Percentiles rank a stretch among this genome's conserved stretches.
These are phyloP conservation scores for Eutrema yunnanense DNA, from an alignment of 345 rosid species.

Conservation along the genomic window DNA sequence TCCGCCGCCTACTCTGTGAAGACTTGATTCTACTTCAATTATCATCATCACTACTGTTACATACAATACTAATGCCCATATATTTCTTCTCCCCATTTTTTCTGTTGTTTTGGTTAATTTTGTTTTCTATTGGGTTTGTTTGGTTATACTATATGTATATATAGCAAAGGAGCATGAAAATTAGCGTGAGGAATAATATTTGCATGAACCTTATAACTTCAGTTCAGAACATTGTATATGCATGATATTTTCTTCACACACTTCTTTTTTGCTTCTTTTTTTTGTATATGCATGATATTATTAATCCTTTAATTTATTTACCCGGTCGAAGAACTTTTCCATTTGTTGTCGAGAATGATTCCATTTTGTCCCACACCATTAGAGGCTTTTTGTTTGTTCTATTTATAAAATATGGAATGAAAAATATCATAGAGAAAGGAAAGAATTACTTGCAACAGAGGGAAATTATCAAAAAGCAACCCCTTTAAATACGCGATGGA, in stretches of 20 bases:
- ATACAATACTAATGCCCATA: background rate
- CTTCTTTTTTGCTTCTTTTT: background rate
- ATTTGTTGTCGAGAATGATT: background rate
- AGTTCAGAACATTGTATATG: conserved; percentile 4
- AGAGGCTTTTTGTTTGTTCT: background rate
- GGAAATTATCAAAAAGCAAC: background rate
- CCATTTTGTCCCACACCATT: background rate
- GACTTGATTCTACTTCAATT: conserved; percentile 29
- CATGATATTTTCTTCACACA: conserved; percentile 20
- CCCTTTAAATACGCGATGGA: background rate
- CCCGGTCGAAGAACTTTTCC: background rate
- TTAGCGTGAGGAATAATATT: background rate
- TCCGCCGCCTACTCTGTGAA: conserved; percentile 62
- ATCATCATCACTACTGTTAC: background rate
- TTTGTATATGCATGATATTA: background rate
- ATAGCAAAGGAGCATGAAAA: conserved; percentile 1
- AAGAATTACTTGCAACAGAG: conserved; percentile 11
- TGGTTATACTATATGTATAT: background rate
- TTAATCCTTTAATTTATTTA: background rate
- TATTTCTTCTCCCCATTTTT: background rate
- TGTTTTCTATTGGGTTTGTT: background rate
- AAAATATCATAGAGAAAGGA: background rate
- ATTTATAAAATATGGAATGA: background rate
- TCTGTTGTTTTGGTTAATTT: background rate
- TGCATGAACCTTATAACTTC: conserved; percentile 10